phyloP scores from a whole-genome alignment of 2,329 filamentous ascomycete species.

The Botrytis sinoallii region DNA sequence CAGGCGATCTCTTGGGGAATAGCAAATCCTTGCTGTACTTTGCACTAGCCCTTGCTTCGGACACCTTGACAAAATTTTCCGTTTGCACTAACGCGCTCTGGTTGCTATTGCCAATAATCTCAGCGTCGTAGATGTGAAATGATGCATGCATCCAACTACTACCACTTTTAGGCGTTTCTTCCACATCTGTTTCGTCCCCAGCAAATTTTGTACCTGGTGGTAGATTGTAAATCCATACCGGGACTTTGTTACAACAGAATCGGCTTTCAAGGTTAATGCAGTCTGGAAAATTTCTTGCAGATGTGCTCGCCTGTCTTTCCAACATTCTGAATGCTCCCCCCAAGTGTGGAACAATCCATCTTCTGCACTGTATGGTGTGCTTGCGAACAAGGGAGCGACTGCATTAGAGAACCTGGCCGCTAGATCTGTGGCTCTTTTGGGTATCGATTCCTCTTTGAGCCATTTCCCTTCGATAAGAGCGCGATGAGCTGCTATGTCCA shows the following conservation, averaged over 20 bases:
- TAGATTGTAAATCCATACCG: conserved; percentile 24
- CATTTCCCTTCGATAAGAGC: neutral
- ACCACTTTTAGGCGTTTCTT: neutral
- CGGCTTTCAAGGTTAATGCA: conserved; percentile 22
- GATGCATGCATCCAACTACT: conserved; percentile 16
- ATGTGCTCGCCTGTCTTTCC: conserved; percentile 19
- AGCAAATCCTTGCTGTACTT: conserved; percentile 14
- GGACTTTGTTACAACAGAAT: conserved; percentile 18
- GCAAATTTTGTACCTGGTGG: neutral
- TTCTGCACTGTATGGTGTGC: neutral
- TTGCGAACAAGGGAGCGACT: conserved; percentile 20
- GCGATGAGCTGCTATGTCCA: conserved; percentile 24
- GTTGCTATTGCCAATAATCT: neutral
- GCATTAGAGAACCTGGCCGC: conserved; percentile 12
- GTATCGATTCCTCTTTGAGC: conserved; percentile 16
- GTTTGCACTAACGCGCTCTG: neutral
- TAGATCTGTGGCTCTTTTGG: conserved; percentile 15
- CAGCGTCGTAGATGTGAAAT: conserved; percentile 13
- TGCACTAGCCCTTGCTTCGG: neutral
- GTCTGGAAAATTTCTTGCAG: conserved; percentile 24
- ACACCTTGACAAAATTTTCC: neutral
- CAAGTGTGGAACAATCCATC: conserved; percentile 18
- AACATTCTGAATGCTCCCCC: conserved; percentile 10
- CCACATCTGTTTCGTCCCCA: no score
- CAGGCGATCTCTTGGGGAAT: neutral